A percentile compares a stretch with the other conserved stretches of the same genome.
Evolutionary conservation across 176 grass and related monocot species (phyloP).

Genomic region (Secale cereale): DNA sequence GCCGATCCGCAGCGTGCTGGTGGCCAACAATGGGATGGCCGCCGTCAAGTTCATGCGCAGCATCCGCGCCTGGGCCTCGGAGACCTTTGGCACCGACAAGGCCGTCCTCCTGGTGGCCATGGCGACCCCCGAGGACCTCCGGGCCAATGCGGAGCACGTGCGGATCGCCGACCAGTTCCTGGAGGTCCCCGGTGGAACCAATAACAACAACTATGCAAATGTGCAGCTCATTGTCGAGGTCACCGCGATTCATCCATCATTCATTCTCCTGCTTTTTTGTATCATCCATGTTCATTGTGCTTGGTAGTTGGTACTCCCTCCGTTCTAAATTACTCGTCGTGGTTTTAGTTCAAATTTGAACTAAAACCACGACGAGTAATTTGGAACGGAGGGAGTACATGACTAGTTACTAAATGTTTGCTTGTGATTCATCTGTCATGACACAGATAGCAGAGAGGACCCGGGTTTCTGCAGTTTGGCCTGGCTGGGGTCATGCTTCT

Average conservation of each 20-base stretch:
- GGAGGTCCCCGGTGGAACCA: conserved; percentile 93
- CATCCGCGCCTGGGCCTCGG: conserved; percentile 74
- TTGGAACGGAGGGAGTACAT: no score
- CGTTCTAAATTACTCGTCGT: no score
- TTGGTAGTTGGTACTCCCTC: no score
- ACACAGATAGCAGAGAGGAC: conserved; percentile 88
- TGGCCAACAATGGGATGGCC: conserved; percentile 99
- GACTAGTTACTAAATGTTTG: conserved; percentile 9
- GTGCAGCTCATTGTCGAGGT: conserved; percentile 99
- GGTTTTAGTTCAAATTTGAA: no score
- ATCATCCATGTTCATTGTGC: neutral
- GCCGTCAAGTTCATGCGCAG: conserved; percentile 96
- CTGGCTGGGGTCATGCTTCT: conserved; percentile 97
- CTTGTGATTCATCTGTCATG: neutral
- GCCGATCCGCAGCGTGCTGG: conserved; percentile 81
- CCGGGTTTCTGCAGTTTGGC: conserved; percentile 91
- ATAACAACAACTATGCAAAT: conserved; percentile 98
- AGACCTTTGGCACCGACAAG: conserved; percentile 90
- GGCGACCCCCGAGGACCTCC: conserved; percentile 96
- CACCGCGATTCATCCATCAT: conserved; percentile 22
- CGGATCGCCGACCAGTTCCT: conserved; percentile 94
- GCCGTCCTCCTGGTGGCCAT: conserved; percentile 89
- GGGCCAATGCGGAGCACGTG: conserved; percentile 92
- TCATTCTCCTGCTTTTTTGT: neutral
- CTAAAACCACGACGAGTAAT: no score